These are phyloP conservation scores for Neurospora sp. DNA, from an alignment of 495 filamentous ascomycete genomes.

Conservation along the genomic window DNA sequence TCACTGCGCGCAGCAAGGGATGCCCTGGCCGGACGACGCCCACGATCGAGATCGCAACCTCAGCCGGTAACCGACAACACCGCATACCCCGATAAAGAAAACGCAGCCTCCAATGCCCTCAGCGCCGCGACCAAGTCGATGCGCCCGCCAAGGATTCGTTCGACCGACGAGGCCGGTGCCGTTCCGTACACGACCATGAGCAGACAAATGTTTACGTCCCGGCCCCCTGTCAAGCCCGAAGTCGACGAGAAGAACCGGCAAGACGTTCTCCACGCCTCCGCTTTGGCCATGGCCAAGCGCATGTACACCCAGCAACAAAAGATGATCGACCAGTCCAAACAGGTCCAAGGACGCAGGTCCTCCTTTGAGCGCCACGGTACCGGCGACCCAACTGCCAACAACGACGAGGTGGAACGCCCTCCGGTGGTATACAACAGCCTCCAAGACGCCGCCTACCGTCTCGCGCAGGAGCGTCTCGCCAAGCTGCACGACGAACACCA, in stretches of 20 bases:
- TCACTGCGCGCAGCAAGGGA: conserved; percentile 65
- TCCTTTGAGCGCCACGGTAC: conserved; percentile 16
- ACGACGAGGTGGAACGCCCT: conserved; percentile 20
- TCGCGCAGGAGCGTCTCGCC: conserved; percentile 72
- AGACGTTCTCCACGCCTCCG: conserved; percentile 67
- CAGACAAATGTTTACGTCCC: conserved; percentile 62
- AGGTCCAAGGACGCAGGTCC: conserved; percentile 19
- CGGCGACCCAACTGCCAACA: background rate
- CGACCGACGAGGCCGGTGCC: conserved; percentile 28
- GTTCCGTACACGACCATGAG: conserved; percentile 39
- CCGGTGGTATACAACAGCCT: conserved; percentile 45
- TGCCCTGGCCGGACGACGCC: conserved; percentile 52
- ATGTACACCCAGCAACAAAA: conserved; percentile 65
- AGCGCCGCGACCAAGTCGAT: conserved; percentile 56
- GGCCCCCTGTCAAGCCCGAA: conserved; percentile 62
- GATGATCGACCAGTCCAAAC: conserved; percentile 39
- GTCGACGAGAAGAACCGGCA: conserved; percentile 60
- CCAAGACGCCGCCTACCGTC: conserved; percentile 75
- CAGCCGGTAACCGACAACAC: conserved; percentile 8
- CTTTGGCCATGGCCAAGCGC: conserved; percentile 76
- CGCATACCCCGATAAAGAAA: conserved; percentile 48
- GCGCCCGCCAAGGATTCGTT: conserved; percentile 23
- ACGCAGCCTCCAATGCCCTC: conserved; percentile 53
- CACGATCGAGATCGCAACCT: conserved; percentile 59
- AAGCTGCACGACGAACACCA: conserved; percentile 65